phyloP scores from a whole-genome alignment of 805 yeast species.

The Scheffersomyces stipitis region DNA sequence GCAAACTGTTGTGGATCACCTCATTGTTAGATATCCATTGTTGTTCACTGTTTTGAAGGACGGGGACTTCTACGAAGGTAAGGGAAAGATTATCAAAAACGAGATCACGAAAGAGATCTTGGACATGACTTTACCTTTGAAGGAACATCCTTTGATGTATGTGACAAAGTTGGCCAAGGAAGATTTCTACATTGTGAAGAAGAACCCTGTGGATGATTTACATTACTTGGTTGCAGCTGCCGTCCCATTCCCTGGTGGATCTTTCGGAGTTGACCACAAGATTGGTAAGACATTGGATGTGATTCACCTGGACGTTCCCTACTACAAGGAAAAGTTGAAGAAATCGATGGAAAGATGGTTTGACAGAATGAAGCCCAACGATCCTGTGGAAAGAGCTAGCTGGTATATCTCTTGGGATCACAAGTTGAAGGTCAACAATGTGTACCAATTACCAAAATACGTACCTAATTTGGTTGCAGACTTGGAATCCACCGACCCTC shows the following conservation, averaged over 20 bases:
- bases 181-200: constrained; percentile 65
- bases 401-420: constrained; percentile 79
- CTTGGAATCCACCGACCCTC: constrained; percentile 40
- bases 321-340: constrained; percentile 62
- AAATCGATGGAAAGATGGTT: constrained; percentile 76
- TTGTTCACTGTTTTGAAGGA: constrained; percentile 50
- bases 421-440: constrained; percentile 53
- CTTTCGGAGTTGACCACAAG: constrained; percentile 60
- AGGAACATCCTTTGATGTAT: constrained; percentile 61
- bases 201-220: constrained; percentile 51
- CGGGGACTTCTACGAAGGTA: constrained; percentile 26
- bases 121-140: constrained; percentile 59
- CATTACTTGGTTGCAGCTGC: constrained; percentile 73
- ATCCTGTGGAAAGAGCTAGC: constrained; percentile 71
- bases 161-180: constrained; percentile 73
- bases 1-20: constrained; percentile 60
- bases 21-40: constrained; percentile 62
- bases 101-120: constrained; percentile 61
- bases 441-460: constrained; percentile 54
- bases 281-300: constrained; percentile 61
- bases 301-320: constrained; percentile 70
- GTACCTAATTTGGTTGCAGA: constrained; percentile 30
- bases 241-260: constrained; percentile 79
- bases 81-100: constrained; percentile 54
- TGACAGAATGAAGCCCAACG: constrained; percentile 55